A percentile compares a stretch with the other conserved stretches of the same genome.
Conservation (phyloP, 805 yeast species). For the Ascoidea asiatica region DNA sequence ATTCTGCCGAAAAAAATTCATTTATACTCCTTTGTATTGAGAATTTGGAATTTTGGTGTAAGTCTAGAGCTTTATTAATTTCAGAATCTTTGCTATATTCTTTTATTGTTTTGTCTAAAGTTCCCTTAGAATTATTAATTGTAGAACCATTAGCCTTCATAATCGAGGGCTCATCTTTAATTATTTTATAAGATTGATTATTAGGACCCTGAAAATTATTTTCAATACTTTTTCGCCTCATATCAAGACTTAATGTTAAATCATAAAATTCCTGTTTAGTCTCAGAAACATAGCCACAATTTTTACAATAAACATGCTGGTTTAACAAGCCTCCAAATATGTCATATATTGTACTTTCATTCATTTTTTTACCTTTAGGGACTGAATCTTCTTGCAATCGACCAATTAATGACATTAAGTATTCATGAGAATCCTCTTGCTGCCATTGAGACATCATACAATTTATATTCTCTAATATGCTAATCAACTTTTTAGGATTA, state of each 20-base stretch:
- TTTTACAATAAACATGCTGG: slow-evolving; percentile 74
- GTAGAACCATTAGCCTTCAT: background rate
- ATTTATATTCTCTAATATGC: slow-evolving; percentile 67
- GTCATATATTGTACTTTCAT: slow-evolving; percentile 73
- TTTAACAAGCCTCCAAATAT: slow-evolving; percentile 85
- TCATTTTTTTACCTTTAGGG: slow-evolving; percentile 78
- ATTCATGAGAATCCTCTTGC: slow-evolving; percentile 97
- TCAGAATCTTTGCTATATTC: slow-evolving; percentile 1
- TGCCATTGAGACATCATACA: slow-evolving; percentile 97
- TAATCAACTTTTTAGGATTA: slow-evolving; percentile 65
- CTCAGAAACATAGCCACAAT: slow-evolving; percentile 69
- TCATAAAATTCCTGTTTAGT: slow-evolving; percentile 94
- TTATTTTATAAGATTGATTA: background rate
- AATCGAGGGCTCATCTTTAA: background rate
- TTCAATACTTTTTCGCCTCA: slow-evolving; percentile 32
- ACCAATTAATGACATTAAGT: slow-evolving; percentile 82
- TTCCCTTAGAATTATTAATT: background rate
- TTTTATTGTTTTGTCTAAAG: background rate
- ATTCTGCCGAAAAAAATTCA: slow-evolving; percentile 77
- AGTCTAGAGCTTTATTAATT: background rate
- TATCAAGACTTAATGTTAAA: slow-evolving; percentile 65
- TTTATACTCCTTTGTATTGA: slow-evolving; percentile 62
- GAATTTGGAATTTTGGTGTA: slow-evolving; percentile 24
- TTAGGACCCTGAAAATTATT: no score
- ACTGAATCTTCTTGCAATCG: slow-evolving; percentile 85